Evolutionary conservation across 202 grass and related monocot species (phyloP).

Genomic region (Setaria italica): DNA sequence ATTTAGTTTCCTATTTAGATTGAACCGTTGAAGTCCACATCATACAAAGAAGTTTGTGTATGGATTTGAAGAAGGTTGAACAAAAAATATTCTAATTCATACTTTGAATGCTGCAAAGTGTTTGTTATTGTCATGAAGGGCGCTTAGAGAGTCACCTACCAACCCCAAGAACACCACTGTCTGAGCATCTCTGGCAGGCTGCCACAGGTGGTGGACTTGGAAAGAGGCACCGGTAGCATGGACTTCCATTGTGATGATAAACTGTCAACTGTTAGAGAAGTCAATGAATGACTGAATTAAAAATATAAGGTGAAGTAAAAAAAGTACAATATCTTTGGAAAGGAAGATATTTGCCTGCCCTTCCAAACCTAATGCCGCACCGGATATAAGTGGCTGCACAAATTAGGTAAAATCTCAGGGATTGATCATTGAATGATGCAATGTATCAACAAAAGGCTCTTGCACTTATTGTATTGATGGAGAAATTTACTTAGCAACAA

Average conservation of each 20-base stretch:
- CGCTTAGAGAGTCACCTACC: conserved; percentile 58
- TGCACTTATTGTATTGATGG: not conserved
- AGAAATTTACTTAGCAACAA: conserved; percentile 13
- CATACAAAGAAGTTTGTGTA: conserved; percentile 12
- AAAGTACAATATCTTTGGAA: conserved; percentile 36
- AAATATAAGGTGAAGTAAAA: conserved; percentile 21
- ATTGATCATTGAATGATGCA: conserved; percentile 30
- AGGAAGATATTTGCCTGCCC: conserved; percentile 69
- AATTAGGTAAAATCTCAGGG: conserved; percentile 31
- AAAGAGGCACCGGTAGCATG: conserved; percentile 94
- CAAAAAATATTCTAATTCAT: conserved; percentile 22
- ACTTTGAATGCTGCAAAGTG: not conserved
- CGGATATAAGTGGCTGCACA: conserved; percentile 88
- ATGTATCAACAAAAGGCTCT: conserved; percentile 16
- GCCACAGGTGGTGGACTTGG: conserved; percentile 80
- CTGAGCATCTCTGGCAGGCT: conserved; percentile 93
- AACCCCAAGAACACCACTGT: conserved; percentile 92
- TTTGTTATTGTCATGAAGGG: conserved; percentile 20
- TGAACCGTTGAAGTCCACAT: not conserved
- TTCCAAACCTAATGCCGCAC: conserved; percentile 91
- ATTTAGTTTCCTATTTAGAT: conserved; percentile 1
- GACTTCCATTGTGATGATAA: conserved; percentile 94
- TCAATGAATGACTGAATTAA: conserved; percentile 37
- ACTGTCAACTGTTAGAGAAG: conserved; percentile 78
- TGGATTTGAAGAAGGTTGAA: not conserved